These are phyloP conservation scores for Leptodermis oblonga DNA, from an alignment of 257 asterid genomes.

Conservation along the genomic window DNA sequence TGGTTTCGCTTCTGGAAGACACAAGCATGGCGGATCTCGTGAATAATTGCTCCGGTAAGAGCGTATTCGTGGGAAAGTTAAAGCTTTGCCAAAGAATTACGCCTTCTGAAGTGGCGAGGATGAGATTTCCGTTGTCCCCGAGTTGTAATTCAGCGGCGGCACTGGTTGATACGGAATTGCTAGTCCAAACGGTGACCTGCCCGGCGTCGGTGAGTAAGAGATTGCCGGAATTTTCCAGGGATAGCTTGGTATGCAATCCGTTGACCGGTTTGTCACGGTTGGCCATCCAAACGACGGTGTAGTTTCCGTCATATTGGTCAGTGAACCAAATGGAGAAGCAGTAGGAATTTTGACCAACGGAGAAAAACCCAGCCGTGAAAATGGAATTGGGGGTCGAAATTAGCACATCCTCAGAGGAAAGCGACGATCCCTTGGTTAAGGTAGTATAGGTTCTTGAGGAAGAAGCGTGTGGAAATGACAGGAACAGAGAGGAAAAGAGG, in stretches of 20 bases:
- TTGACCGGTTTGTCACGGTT: slow-evolving; percentile 34
- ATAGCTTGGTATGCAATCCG: slow-evolving; percentile 15
- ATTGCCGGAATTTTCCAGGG: slow-evolving; percentile 20
- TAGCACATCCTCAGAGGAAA: slow-evolving; percentile 14
- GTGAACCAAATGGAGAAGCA: slow-evolving; percentile 33
- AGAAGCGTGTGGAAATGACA: slow-evolving; percentile 14
- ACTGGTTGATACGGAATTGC: background rate
- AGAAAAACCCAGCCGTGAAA: slow-evolving; percentile 30
- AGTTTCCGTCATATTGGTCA: slow-evolving; percentile 6
- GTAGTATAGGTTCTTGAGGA: slow-evolving; percentile 1
- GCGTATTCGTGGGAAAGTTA: slow-evolving; percentile 30
- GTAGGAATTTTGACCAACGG: slow-evolving; percentile 29
- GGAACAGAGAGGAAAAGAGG: slow-evolving; percentile 5
- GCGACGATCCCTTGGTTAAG: slow-evolving; percentile 14
- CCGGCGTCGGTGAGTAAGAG: slow-evolving; percentile 27
- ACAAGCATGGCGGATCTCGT: slow-evolving; percentile 17
- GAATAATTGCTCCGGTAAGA: slow-evolving; percentile 29
- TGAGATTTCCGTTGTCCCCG: slow-evolving; percentile 33
- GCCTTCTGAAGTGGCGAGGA: slow-evolving; percentile 12
- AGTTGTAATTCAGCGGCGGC: slow-evolving; percentile 3
- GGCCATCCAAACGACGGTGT: slow-evolving; percentile 39
- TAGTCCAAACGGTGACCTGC: slow-evolving; percentile 24
- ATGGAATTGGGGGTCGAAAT: slow-evolving; percentile 17
- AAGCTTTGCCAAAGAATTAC: slow-evolving; percentile 36
- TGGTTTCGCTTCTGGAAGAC: slow-evolving; percentile 26